These are phyloP conservation scores for Collybia sordida DNA, from an alignment of 768 basidiomycete species.

Conservation along the genomic window DNA sequence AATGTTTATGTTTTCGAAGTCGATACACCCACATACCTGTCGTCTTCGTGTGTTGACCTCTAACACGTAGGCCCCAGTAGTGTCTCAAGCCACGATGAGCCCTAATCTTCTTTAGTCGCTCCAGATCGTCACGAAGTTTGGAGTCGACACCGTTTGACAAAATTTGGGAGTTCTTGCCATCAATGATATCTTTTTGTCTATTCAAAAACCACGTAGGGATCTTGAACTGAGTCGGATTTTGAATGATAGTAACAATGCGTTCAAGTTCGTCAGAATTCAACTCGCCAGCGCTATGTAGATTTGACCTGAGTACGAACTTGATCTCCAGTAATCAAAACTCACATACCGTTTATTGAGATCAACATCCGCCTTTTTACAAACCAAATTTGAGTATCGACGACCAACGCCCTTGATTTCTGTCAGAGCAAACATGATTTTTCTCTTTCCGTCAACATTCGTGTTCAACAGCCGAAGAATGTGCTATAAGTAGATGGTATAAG, in stretches of 20 bases:
- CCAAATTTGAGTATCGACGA: constrained; percentile 96
- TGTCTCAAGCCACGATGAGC: constrained; percentile 93
- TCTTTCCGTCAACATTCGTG: constrained; percentile 99
- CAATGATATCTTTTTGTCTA: constrained; percentile 97
- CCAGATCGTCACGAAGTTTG: constrained; percentile 96
- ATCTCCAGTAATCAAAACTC: not conserved
- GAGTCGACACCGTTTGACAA: constrained; percentile 97
- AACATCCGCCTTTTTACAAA: constrained; percentile 99
- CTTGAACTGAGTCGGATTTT: constrained; percentile 99
- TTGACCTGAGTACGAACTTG: too few relatives aligned
- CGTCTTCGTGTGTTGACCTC: constrained; percentile 99
- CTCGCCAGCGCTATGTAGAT: constrained; percentile 80
- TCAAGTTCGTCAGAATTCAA: constrained; percentile 99
- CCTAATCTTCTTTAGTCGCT: constrained; percentile 98
- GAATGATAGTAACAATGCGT: constrained; percentile 98
- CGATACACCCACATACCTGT: constrained; percentile 61
- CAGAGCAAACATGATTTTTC: constrained; percentile 99
- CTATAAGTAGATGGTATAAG: constrained; percentile 37
- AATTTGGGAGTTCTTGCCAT: constrained; percentile 96
- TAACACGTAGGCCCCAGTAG: constrained; percentile 92
- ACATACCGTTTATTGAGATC: constrained; percentile 96
- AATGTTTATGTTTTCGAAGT: constrained; percentile 4
- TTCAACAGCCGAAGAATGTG: constrained; percentile 99
- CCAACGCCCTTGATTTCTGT: constrained; percentile 99
- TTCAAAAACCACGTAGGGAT: constrained; percentile 99